These are phyloP conservation scores for Moesziomyces sp. DNA, from an alignment of 1,284 basidiomycete species.

Conservation along the genomic window DNA sequence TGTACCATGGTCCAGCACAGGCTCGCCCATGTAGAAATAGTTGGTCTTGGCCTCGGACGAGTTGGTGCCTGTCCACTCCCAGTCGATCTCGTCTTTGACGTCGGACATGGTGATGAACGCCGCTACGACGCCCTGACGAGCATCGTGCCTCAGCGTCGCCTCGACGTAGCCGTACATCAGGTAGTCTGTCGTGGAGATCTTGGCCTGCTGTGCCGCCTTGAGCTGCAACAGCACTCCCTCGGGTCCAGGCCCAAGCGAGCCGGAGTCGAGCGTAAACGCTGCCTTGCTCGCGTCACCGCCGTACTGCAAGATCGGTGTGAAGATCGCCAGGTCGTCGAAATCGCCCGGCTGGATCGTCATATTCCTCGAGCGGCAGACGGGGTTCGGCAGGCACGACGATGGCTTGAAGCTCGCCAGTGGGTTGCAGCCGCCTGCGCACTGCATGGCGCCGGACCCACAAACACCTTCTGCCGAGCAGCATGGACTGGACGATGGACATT, in stretches of 20 bases:
- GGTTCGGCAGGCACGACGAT: constrained; percentile 56
- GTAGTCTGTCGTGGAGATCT: constrained; percentile 61
- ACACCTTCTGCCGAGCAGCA: constrained; percentile 56
- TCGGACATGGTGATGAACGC: constrained; percentile 58
- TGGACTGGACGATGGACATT: constrained; percentile 47
- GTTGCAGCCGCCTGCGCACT: constrained; percentile 63
- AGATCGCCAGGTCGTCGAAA: constrained; percentile 53
- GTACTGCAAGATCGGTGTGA: constrained; percentile 59
- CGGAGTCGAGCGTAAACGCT: constrained; percentile 60
- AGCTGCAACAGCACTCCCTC: constrained; percentile 61
- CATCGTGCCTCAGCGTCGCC: constrained; percentile 53
- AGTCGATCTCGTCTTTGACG: constrained; percentile 59
- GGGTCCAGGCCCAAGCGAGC: constrained; percentile 52
- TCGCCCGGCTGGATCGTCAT: constrained; percentile 39
- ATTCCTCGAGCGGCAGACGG: constrained; percentile 53
- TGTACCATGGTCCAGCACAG: constrained; percentile 13
- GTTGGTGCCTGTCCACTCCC: constrained; percentile 52
- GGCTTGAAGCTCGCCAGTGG: constrained; percentile 51
- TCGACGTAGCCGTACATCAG: constrained; percentile 60
- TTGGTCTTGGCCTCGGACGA: constrained; percentile 41
- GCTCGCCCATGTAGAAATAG: constrained; percentile 44
- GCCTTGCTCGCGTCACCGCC: constrained; percentile 47
- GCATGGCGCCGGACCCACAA: constrained; percentile 58
- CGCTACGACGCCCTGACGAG: constrained; percentile 54
- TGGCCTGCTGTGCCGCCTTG: constrained; percentile 47